Conservation (phyloP, 345 rosid species). For the Populus davidiana region DNA sequence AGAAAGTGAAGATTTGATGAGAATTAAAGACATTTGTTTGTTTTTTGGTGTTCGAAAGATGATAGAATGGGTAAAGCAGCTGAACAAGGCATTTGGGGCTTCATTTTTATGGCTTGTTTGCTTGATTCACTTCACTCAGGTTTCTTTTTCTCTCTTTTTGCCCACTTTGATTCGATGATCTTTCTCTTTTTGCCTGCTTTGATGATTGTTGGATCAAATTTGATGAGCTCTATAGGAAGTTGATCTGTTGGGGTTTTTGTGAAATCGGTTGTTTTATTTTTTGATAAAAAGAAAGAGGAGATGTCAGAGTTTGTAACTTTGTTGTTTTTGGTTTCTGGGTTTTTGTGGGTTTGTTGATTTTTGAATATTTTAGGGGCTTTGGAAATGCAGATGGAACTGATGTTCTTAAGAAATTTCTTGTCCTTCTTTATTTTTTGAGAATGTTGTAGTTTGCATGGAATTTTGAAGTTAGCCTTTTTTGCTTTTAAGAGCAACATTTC, state of each 20-base stretch:
- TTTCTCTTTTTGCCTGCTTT: neutral
- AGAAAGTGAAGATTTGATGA: neutral
- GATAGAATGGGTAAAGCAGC: slow-evolving; percentile 59
- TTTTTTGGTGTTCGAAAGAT: slow-evolving; percentile 22
- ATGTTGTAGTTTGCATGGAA: neutral
- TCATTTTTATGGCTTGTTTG: slow-evolving; percentile 91
- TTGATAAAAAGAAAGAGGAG: neutral
- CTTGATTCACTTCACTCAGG: slow-evolving; percentile 94
- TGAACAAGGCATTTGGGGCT: slow-evolving; percentile 64
- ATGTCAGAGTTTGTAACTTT: neutral
- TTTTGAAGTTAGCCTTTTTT: neutral
- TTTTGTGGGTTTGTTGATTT: no score
- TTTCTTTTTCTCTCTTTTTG: neutral
- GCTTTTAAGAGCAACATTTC: neutral
- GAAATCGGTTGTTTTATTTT: neutral
- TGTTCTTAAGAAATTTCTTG: neutral
- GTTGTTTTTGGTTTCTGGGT: neutral
- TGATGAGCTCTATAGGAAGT: neutral
- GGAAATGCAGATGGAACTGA: neutral
- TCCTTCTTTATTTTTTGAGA: no score
- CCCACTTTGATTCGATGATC: no score
- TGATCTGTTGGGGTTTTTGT: neutral
- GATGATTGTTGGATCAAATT: neutral
- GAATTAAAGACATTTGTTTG: neutral
- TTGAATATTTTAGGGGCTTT: neutral